phyloP scores from a whole-genome alignment of 441 rosid genomes.

The Raphanus hybrid region DNA sequence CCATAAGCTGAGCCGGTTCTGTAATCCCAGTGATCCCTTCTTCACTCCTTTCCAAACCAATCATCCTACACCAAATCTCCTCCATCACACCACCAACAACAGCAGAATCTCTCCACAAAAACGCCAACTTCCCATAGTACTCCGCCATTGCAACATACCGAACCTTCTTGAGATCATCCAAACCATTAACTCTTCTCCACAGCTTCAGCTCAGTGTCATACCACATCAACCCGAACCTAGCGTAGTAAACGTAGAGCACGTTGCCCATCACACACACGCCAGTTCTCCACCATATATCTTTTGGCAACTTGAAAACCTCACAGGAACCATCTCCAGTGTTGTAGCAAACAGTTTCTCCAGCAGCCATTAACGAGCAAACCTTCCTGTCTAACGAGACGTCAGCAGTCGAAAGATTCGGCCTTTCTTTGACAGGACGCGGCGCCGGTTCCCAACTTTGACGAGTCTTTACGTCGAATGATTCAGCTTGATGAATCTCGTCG shows the following conservation, averaged over 20 bases:
- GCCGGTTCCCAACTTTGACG: constrained; percentile 7
- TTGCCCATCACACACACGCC: constrained; percentile 15
- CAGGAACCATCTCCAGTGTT: constrained; percentile 28
- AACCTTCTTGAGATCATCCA: not conserved
- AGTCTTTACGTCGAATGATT: not conserved
- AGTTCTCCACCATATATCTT: not conserved
- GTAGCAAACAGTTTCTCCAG: not conserved
- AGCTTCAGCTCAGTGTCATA: not conserved
- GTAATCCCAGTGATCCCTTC: not conserved
- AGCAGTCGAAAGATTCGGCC: not conserved
- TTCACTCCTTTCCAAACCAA: not conserved
- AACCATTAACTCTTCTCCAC: constrained; percentile 8
- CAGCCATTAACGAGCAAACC: not conserved
- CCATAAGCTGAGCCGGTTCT: not conserved
- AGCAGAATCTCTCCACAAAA: not conserved
- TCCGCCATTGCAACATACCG: constrained; percentile 9
- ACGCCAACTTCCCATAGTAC: constrained; percentile 21
- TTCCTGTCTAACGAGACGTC: constrained; percentile 9
- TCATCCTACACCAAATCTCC: constrained; percentile 22
- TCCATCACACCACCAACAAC: not conserved
- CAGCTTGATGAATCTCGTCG: not conserved
- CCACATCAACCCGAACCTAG: constrained; percentile 19
- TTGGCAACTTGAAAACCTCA: not conserved
- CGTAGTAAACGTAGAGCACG: constrained; percentile 23
- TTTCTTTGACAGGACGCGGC: not conserved